Evolutionary conservation across 2,329 filamentous ascomycete species (phyloP), one percentile per base, ranked within the genome.

Genomic region (Aspergillus ustus): DNA sequence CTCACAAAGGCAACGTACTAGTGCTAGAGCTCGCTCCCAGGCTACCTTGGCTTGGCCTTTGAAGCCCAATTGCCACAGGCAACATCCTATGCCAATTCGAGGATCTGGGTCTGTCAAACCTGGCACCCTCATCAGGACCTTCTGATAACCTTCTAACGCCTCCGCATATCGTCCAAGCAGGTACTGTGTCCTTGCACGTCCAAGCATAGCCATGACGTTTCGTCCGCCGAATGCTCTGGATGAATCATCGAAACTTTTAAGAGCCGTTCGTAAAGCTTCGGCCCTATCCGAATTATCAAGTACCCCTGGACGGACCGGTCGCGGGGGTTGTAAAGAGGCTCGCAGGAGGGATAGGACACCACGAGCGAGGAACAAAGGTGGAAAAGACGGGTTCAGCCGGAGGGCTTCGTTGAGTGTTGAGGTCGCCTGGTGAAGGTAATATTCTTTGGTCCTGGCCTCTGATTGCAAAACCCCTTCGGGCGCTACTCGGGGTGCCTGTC

Each of bases 191-290:
- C 93, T 89, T 8, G 94, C 91, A 75, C 93, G 95, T 55, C 95
- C 96, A 81, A 99, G 86, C 37, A 93, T 83, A 0, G 95, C 95
- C 83, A 99, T 88, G 82, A 98, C 89, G 72, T 99, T 99, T 74
- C 90, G 91, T 29, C 90, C 89, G 59, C 90, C 86, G 0, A 94
- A 97, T 7, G 91, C 88, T 66, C 92, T 89, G 54, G 95, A 88
- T 2, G 94, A 93, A 75, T 98, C 94, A 66, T 99, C 95, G 73
- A 99, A 99, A 64, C 91, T 92, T 78, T 97, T 97, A 64, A 94
- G 82, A 1, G 95, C 93, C 64, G 91, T 88, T 69, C 92, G 91
- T 64, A 97, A 79, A 44, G 93, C 88, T 68, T 97, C 93, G 54
- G 89, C 85, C 73, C 85, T 81, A 72, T 96, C 92, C 2, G 88